Percentiles rank a stretch among this genome's conserved stretches.
These are phyloP conservation scores for Lasiodiplodia citricola DNA, from an alignment of 2,329 filamentous ascomycete species.

Conservation along the genomic window DNA sequence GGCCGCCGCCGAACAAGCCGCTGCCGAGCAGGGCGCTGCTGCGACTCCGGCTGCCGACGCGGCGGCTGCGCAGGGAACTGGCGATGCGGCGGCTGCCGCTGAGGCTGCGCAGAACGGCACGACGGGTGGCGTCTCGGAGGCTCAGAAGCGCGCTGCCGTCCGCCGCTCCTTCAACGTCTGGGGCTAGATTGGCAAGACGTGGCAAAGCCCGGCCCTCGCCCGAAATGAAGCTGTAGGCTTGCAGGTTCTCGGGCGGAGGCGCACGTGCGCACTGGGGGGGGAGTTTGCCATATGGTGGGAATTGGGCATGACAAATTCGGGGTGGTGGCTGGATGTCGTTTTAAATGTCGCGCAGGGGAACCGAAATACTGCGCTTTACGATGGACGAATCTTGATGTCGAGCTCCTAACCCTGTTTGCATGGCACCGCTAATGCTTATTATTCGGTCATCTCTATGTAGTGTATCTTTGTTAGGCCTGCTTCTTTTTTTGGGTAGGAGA, in stretches of 20 bases:
- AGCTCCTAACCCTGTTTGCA: background rate
- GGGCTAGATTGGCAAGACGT: background rate
- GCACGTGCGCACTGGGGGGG: background rate
- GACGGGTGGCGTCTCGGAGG: background rate
- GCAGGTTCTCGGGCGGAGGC: background rate
- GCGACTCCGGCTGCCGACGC: background rate
- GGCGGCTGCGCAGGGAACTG: conserved; percentile 1
- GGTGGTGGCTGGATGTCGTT: background rate
- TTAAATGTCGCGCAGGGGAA: background rate
- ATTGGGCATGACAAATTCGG: background rate
- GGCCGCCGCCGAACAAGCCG: background rate
- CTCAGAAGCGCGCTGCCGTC: conserved; percentile 3
- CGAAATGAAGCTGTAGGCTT: background rate
- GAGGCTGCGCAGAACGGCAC: conserved; percentile 13
- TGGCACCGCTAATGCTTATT: background rate
- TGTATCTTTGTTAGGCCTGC: background rate
- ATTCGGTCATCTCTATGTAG: background rate
- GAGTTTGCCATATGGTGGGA: background rate
- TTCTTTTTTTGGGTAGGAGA: background rate
- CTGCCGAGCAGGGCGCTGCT: background rate
- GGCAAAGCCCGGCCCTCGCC: background rate
- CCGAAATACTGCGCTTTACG: background rate
- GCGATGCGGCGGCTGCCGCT: background rate
- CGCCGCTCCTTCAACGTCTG: conserved; percentile 6
- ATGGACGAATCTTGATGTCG: background rate